These are phyloP conservation scores for Colletotrichum simmondsii DNA, from an alignment of 2,329 filamentous ascomycete genomes.

Conservation along the genomic window DNA sequence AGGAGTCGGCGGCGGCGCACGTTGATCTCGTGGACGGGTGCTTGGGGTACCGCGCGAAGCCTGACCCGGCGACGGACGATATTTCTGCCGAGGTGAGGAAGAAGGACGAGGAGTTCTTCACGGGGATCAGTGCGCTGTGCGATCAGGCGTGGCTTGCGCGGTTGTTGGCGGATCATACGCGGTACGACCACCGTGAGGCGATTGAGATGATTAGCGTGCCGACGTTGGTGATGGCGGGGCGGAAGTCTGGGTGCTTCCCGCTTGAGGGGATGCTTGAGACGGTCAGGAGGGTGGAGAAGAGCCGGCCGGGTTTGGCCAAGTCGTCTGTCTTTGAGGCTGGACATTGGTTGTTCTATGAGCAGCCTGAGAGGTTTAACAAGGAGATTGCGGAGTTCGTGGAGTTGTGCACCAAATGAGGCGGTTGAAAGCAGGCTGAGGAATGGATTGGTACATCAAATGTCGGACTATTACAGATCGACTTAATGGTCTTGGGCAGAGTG, in stretches of 20 bases:
- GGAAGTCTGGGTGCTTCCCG: slow-evolving; percentile 51
- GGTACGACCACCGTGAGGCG: slow-evolving; percentile 54
- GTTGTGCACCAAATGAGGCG: slow-evolving; percentile 4
- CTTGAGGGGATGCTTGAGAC: slow-evolving; percentile 51
- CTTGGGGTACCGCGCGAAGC: slow-evolving; percentile 47
- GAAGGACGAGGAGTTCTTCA: slow-evolving; percentile 49
- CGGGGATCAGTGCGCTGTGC: slow-evolving; percentile 44
- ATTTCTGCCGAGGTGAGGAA: slow-evolving; percentile 38
- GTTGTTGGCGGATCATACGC: slow-evolving; percentile 51
- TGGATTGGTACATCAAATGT: neutral
- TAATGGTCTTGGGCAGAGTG: neutral
- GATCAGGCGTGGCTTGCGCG: slow-evolving; percentile 50
- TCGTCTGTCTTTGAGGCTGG: slow-evolving; percentile 47
- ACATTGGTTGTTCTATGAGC: slow-evolving; percentile 55
- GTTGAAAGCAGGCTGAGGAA: neutral
- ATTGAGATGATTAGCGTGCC: slow-evolving; percentile 46
- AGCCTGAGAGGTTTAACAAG: slow-evolving; percentile 48
- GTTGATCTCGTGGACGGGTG: slow-evolving; percentile 46
- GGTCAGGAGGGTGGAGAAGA: slow-evolving; percentile 41
- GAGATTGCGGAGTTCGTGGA: slow-evolving; percentile 39
- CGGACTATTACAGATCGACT: neutral
- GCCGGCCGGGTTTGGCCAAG: slow-evolving; percentile 37
- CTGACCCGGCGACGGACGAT: slow-evolving; percentile 36
- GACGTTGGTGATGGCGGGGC: slow-evolving; percentile 48
- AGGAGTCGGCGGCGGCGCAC: slow-evolving; percentile 39